Base-by-base conservation (phyloP, 192 early-diverging fungal genomes). In the Coemansia pectinata region DNA sequence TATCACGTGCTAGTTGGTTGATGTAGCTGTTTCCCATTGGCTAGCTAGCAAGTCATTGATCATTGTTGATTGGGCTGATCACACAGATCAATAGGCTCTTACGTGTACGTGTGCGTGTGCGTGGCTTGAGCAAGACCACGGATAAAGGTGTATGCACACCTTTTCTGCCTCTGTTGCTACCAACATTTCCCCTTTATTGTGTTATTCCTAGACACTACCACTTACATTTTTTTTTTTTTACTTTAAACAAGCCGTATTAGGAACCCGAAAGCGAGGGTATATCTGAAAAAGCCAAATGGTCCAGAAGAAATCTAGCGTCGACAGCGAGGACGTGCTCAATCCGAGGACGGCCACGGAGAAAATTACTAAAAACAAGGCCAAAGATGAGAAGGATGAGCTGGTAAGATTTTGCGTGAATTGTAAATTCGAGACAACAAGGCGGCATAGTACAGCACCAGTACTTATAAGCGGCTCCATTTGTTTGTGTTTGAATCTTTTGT, bases 321-420 rank as follows among this genome's bases (percentile, higher is more conserved):
- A 44, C 25, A 62, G 55, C 31, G 69, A 77, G 63, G 79, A 82
- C 52, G 73, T 76, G 65, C 76, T 78, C 60, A 79, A 76, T 65
- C 70, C 84, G 38, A 85, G 76, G 69, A 82, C 76, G 0, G 77
- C 77, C 23, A 63, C 79, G 12, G 77, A 85, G 52, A 78, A 81
- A 55, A 64, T 79, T 38, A 69, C 75, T 66, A 77, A 85, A 66
- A 82, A 85, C 62, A 85, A 85, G 40, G 72, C 73, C 69, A 85
- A 85, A 74, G 73, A 82, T 41, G 73, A 81, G 70, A 59, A 66
- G 73, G 84, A 85, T 62, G 84, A 85, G 72, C 60, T 82, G 76
- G 83, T 81, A 81, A 81, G 78, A 39, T 40, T 66, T 47, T 10
- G 41, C 60, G 25, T 39, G 33, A 2, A 27, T 57, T 15, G 19